Percentiles rank a stretch among this genome's conserved stretches.
These are phyloP conservation scores for Hibiscus mutabilis DNA, from an alignment of 345 rosid species.

Conservation along the genomic window DNA sequence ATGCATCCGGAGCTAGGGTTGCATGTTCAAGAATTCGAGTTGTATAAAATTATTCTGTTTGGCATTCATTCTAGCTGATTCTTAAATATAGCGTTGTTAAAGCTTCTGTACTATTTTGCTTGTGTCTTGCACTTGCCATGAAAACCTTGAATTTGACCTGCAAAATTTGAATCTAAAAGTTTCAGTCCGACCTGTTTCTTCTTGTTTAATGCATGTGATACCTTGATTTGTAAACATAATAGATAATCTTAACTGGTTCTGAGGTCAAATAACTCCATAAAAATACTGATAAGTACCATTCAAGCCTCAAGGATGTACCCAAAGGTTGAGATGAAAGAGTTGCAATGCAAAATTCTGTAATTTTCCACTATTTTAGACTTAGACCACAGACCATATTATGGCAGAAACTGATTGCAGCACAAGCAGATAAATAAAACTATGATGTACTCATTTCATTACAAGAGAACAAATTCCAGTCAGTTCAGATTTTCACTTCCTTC, in stretches of 20 bases:
- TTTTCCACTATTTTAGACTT: background rate
- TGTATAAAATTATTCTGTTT: background rate
- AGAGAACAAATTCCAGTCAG: background rate
- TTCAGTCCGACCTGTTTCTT: background rate
- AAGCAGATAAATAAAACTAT: background rate
- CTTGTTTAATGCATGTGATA: too few relatives aligned
- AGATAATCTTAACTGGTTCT: background rate
- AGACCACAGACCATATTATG: background rate
- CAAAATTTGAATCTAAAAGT: background rate
- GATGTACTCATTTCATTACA: slow-evolving; percentile 2
- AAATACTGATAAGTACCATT: background rate
- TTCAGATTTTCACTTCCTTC: background rate
- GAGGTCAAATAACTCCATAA: background rate
- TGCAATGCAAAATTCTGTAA: background rate
- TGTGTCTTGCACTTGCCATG: background rate
- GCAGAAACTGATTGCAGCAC: background rate
- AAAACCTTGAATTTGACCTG: background rate
- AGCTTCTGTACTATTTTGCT: background rate
- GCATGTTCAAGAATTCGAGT: background rate
- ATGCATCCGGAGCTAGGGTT: background rate
- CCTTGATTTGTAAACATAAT: too few relatives aligned
- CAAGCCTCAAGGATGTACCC: background rate
- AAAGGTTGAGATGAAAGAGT: background rate
- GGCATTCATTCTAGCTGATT: background rate
- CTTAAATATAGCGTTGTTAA: background rate